Percentiles rank a stretch among this genome's conserved stretches.
These are phyloP conservation scores for Ceratocystis lukuohia DNA, from an alignment of 2,329 filamentous ascomycete genomes.

Conservation along the genomic window DNA sequence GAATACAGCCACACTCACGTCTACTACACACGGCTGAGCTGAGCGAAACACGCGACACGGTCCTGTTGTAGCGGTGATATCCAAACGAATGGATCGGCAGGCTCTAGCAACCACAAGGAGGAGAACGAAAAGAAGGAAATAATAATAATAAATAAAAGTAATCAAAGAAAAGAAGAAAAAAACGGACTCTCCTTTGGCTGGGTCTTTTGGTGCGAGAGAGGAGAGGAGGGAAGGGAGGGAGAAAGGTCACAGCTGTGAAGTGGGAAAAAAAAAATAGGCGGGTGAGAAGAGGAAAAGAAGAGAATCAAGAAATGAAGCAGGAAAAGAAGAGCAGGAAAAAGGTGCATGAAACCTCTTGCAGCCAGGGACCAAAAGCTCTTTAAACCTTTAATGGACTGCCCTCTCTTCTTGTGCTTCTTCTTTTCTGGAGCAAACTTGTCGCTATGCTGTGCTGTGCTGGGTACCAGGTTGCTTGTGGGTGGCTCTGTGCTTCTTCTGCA, in stretches of 20 bases:
- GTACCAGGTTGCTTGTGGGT: too few relatives aligned
- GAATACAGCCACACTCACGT: conserved; percentile 17
- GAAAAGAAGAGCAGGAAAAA: conserved; percentile 11
- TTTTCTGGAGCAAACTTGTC: neutral
- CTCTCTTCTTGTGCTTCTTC: neutral
- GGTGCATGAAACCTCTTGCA: neutral
- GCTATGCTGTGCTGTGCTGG: neutral
- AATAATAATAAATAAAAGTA: conserved; percentile 13
- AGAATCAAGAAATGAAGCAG: conserved; percentile 11
- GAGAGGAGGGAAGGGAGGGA: neutral
- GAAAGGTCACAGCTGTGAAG: neutral
- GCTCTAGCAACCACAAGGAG: conserved; percentile 19
- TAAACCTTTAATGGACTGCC: neutral
- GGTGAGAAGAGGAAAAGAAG: neutral
- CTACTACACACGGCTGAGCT: neutral
- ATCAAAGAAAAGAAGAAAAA: neutral
- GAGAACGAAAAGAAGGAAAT: conserved; percentile 16
- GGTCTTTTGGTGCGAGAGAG: neutral
- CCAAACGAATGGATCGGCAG: neutral
- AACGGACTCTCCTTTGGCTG: neutral
- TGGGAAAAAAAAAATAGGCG: neutral
- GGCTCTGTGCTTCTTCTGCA: too few relatives aligned
- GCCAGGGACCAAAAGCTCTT: conserved; percentile 7
- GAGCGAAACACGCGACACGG: too few relatives aligned
- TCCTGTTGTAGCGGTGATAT: neutral